phyloP scores from a whole-genome alignment of 2,329 filamentous ascomycete species.

The Leptosphaerulina australis region DNA sequence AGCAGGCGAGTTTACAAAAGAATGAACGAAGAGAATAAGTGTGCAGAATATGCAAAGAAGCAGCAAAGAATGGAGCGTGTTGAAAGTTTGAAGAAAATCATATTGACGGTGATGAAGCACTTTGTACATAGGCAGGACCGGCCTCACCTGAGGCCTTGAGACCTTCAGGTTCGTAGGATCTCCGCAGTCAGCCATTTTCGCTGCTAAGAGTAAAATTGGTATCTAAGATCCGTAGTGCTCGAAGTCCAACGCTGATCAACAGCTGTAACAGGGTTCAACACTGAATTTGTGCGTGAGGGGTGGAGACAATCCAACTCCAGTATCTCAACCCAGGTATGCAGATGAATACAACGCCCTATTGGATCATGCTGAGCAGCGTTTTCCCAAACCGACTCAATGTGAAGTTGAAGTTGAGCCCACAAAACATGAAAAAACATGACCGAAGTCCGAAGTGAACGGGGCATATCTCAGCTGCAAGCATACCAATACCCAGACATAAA shows the following conservation, averaged over 20 bases:
- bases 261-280: background rate
- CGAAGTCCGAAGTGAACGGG: background rate
- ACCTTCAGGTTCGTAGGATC: background rate
- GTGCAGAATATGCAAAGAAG: background rate
- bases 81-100: background rate
- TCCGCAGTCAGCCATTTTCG: slow-evolving; percentile 7
- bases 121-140: slow-evolving; percentile 6
- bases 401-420: background rate
- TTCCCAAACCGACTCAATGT: background rate
- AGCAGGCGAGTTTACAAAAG: background rate
- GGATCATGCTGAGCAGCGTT: background rate
- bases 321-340: background rate
- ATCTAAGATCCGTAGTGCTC: slow-evolving; percentile 7
- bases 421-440: background rate
- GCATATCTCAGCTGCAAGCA: background rate
- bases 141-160: slow-evolving; percentile 10
- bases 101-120: background rate
- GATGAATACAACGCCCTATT: background rate
- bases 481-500: background rate
- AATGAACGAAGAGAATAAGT: background rate
- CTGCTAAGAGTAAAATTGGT: slow-evolving; percentile 3
- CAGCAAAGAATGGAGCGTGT: slow-evolving; percentile 1
- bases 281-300: background rate
- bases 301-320: background rate
- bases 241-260: slow-evolving; percentile 4